These are phyloP conservation scores for Wickerhamiella bombiphila DNA, from an alignment of 805 yeast species.

Conservation along the genomic window DNA sequence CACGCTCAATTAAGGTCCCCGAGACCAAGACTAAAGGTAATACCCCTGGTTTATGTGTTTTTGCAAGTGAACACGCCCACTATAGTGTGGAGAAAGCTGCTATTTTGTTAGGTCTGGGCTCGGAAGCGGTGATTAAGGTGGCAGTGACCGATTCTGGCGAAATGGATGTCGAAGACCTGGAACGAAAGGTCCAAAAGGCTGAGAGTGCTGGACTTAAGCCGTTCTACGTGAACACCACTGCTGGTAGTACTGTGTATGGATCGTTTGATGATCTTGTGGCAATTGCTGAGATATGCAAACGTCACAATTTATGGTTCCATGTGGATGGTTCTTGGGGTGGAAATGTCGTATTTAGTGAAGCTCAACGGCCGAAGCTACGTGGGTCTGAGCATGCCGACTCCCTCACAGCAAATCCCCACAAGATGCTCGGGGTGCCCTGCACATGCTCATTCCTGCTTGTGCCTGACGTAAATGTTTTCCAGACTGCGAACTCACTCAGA, in stretches of 20 bases:
- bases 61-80: slow-evolving; percentile 58
- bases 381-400: slow-evolving; percentile 62
- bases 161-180: slow-evolving; percentile 38
- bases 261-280: slow-evolving; percentile 56
- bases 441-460: slow-evolving; percentile 54
- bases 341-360: slow-evolving; percentile 51
- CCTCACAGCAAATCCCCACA: slow-evolving; percentile 72
- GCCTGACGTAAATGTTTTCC: slow-evolving; percentile 53
- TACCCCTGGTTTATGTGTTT: slow-evolving; percentile 42
- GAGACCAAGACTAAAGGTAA: slow-evolving; percentile 55
- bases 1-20: slow-evolving; percentile 51
- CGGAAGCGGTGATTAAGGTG: slow-evolving; percentile 46
- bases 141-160: slow-evolving; percentile 41
- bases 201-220: slow-evolving; percentile 49
- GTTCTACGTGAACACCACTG: slow-evolving; percentile 64
- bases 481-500: slow-evolving; percentile 54
- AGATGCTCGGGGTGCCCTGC: slow-evolving; percentile 72
- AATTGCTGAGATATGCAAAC: slow-evolving; percentile 39
- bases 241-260: slow-evolving; percentile 82
- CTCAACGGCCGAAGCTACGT: slow-evolving; percentile 31
- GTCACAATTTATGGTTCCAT: slow-evolving; percentile 57
- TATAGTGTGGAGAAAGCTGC: slow-evolving; percentile 75
- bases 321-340: slow-evolving; percentile 92
- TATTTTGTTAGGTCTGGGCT: slow-evolving; percentile 58
- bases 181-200: slow-evolving; percentile 31